phyloP scores from a whole-genome alignment of 2,329 filamentous ascomycete species.

The Colletotrichum costaricense region DNA sequence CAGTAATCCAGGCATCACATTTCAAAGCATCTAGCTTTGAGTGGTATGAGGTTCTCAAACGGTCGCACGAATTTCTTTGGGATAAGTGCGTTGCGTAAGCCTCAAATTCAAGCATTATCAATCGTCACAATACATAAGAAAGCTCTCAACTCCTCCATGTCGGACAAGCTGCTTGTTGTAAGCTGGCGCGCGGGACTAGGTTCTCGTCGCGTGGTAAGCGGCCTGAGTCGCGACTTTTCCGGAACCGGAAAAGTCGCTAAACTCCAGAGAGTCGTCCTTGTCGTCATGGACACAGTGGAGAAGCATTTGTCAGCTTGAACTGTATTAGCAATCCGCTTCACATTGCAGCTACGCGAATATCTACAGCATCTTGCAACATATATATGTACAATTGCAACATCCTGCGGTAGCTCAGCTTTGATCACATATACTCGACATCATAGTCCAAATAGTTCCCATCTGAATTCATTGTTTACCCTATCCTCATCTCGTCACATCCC shows the following conservation, averaged over 20 bases:
- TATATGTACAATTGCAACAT: not conserved
- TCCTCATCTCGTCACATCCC: not conserved
- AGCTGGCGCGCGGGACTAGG: not conserved
- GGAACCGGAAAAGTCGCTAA: not conserved
- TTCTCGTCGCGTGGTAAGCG: not conserved
- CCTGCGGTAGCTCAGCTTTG: too few species aligned
- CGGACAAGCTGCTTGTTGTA: not conserved
- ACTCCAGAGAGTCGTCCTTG: not conserved
- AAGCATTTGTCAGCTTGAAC: not conserved
- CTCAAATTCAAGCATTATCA: not conserved
- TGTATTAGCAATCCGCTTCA: not conserved
- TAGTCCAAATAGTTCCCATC: not conserved
- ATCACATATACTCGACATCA: not conserved
- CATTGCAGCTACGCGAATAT: not conserved
- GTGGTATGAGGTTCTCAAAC: not conserved
- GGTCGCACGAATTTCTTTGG: not conserved
- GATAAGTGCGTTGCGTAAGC: not conserved
- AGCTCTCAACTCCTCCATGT: not conserved
- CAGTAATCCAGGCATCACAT: not conserved
- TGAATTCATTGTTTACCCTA: fast-evolving
- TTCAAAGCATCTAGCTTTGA: not conserved
- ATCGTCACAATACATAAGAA: not conserved
- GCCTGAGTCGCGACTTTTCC: not conserved
- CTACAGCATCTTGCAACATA: not conserved
- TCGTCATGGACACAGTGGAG: not conserved